Evolutionary conservation across 2,329 filamentous ascomycete species (phyloP).

Genomic region (Diaporthe australafricana): DNA sequence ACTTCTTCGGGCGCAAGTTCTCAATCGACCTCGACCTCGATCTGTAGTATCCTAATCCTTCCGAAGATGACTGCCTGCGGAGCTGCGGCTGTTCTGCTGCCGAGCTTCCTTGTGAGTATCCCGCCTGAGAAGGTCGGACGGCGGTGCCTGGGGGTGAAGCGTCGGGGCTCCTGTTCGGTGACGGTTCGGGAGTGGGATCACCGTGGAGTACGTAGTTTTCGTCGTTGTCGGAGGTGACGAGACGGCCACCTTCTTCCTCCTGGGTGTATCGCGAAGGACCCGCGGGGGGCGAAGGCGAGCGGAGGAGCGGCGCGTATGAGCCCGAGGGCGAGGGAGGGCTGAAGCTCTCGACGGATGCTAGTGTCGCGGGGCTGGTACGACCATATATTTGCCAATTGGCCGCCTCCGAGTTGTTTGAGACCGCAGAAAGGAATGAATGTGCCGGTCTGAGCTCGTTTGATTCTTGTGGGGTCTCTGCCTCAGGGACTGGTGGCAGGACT

Average conservation of each 20-base stretch:
- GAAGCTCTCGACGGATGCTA: constrained; percentile 55
- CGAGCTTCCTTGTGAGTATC: constrained; percentile 72
- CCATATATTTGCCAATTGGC: constrained; percentile 61
- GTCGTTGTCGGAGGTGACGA: constrained; percentile 53
- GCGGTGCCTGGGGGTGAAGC: constrained; percentile 51
- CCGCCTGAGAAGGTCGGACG: constrained; percentile 49
- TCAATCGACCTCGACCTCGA: constrained; percentile 55
- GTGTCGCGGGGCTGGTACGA: constrained; percentile 51
- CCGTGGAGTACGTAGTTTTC: constrained; percentile 67
- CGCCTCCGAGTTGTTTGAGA: constrained; percentile 55
- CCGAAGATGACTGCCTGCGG: constrained; percentile 58
- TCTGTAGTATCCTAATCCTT: constrained; percentile 61
- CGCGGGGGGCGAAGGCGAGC: constrained; percentile 28
- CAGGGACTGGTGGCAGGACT: constrained; percentile 34
- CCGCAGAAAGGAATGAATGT: constrained; percentile 47
- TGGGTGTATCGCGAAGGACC: constrained; percentile 19
- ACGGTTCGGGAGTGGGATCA: constrained; percentile 50
- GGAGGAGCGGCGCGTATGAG: constrained; percentile 32
- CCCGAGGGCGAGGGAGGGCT: constrained; percentile 33
- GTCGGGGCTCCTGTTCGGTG: constrained; percentile 43
- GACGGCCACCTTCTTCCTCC: constrained; percentile 47
- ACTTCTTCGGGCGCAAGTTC: constrained; percentile 54
- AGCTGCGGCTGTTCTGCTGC: constrained; percentile 67
- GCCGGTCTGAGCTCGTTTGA: constrained; percentile 39
- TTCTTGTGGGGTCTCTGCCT: constrained; percentile 26